A percentile compares a stretch with the other conserved stretches of the same genome.
Evolutionary conservation across 2,329 filamentous ascomycete species (phyloP).

Genomic region (Botrytis byssoidea): DNA sequence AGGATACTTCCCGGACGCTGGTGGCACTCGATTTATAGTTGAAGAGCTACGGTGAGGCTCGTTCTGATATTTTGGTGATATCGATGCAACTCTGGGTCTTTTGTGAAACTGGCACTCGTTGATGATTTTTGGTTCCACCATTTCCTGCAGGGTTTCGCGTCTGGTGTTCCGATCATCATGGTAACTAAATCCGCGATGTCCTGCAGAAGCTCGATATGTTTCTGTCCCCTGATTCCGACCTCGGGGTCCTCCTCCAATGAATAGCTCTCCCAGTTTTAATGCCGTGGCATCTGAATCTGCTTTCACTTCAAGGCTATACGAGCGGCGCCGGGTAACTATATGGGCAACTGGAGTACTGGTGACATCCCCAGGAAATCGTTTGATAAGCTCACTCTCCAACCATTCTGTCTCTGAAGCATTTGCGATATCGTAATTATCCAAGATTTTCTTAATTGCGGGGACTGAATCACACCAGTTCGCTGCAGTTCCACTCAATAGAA

Average conservation of each 20-base stretch:
- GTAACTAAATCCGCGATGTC: not conserved
- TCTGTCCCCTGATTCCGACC: not conserved
- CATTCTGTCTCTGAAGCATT: not conserved
- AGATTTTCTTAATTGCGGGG: not conserved
- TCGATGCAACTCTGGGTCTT: not conserved
- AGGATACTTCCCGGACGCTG: not conserved
- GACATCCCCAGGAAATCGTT: not conserved
- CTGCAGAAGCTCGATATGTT: not conserved
- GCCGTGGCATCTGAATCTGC: not conserved
- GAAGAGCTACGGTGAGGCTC: not conserved
- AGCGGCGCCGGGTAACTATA: not conserved
- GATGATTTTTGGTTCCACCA: not conserved
- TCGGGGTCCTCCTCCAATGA: not conserved
- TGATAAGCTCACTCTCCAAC: slow-evolving; percentile 9
- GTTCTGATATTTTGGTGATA: not conserved
- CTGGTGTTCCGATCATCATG: not conserved
- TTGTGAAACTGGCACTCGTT: not conserved
- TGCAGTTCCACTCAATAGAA: slow-evolving; percentile 3
- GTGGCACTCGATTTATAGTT: not conserved
- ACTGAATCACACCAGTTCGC: slow-evolving; percentile 8
- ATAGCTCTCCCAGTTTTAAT: not conserved
- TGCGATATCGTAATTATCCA: slow-evolving; percentile 7
- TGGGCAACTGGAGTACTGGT: not conserved
- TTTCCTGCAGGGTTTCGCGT: not conserved
- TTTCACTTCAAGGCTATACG: not conserved